A percentile compares a stretch with the other conserved stretches of the same genome.
Evolutionary conservation across 495 filamentous ascomycete species (phyloP).

Genomic region (Penicillium bovifimosum): DNA sequence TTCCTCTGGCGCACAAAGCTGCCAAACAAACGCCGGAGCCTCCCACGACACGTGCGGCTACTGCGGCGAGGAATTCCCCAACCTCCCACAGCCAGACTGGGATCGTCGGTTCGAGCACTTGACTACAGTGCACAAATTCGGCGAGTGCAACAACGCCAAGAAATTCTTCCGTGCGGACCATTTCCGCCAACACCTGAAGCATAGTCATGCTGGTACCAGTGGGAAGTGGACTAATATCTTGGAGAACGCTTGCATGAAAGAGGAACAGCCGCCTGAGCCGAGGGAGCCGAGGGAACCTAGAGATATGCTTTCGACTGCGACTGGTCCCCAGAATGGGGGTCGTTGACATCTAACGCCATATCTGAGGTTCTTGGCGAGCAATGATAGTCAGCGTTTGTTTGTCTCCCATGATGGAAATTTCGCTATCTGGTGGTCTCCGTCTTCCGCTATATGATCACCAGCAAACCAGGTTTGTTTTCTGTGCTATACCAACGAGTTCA

Average conservation of each 20-base stretch:
- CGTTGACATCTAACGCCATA: conserved; percentile 33
- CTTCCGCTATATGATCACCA: background rate
- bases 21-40: conserved; percentile 34
- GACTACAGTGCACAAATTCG: conserved; percentile 88
- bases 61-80: conserved; percentile 88
- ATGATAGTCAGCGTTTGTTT: conserved; percentile 16
- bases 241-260: conserved; percentile 95
- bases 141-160: conserved; percentile 96
- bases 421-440: background rate
- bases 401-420: background rate
- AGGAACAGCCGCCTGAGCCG: conserved; percentile 56
- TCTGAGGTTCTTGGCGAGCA: conserved; percentile 31
- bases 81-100: conserved; percentile 70
- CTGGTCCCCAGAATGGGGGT: conserved; percentile 14
- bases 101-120: conserved; percentile 78
- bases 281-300: conserved; percentile 10
- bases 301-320: conserved; percentile 10
- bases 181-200: conserved; percentile 96
- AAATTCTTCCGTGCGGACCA: conserved; percentile 98
- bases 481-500: too few species aligned
- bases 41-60: conserved; percentile 82
- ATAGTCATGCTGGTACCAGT: conserved; percentile 93
- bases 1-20: conserved; percentile 48
- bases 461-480: background rate
- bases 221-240: conserved; percentile 99